Conservation (phyloP, 2,329 filamentous ascomycete species). For the Thielaviopsis populi region DNA sequence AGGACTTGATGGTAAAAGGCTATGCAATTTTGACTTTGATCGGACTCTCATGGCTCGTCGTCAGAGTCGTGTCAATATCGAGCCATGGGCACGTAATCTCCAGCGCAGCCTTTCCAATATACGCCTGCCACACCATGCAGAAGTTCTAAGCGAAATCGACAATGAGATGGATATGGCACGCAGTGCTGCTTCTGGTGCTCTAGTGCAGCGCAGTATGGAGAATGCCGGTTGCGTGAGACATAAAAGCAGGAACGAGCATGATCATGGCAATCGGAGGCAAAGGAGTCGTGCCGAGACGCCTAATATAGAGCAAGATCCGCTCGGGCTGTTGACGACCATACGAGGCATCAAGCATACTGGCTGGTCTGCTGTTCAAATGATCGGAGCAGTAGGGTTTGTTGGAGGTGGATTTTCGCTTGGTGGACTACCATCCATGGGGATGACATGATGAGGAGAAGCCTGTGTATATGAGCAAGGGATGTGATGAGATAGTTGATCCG, state of each 20-base stretch:
- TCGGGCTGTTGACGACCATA: conserved; percentile 10
- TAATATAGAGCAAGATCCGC: conserved; percentile 13
- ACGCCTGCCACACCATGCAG: conserved; percentile 50
- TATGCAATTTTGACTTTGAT: conserved; percentile 18
- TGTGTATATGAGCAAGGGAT: too few relatives aligned
- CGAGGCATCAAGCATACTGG: conserved; percentile 11
- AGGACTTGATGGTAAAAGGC: conserved; percentile 15
- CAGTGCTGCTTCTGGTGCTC: conserved; percentile 49
- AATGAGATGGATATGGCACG: conserved; percentile 50
- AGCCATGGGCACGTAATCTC: conserved; percentile 69
- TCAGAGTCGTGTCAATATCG: conserved; percentile 44
- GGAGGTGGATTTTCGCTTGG: conserved; percentile 12
- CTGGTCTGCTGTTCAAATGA: conserved; percentile 16
- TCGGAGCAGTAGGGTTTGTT: conserved; percentile 12
- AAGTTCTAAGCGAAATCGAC: conserved; percentile 49
- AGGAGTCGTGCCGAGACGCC: background rate
- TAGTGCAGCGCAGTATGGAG: conserved; percentile 32
- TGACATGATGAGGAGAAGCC: background rate
- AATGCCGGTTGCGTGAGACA: background rate
- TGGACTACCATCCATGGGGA: background rate
- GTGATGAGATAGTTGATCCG: too few relatives aligned
- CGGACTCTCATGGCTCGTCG: conserved; percentile 20
- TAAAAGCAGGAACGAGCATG: background rate
- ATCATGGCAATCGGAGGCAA: background rate
- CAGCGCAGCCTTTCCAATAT: conserved; percentile 61